These are phyloP conservation scores for Entonaema liquescens DNA, from an alignment of 495 filamentous ascomycete genomes.

Conservation along the genomic window DNA sequence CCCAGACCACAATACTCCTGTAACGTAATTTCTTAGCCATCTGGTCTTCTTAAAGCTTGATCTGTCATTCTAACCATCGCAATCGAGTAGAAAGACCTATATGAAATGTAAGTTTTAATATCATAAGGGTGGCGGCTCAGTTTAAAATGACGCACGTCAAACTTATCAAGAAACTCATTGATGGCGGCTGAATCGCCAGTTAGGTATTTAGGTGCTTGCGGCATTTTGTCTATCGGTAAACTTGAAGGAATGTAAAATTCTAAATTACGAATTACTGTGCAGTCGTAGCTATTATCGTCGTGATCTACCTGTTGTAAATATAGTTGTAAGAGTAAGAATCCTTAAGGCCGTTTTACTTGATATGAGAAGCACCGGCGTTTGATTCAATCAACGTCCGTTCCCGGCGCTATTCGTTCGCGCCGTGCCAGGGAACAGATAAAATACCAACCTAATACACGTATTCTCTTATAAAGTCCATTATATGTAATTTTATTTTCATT, in stretches of 20 bases:
- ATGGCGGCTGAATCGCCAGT: conserved; percentile 80
- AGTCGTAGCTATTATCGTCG: background rate
- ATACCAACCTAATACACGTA: background rate
- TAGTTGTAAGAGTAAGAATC: conserved; percentile 18
- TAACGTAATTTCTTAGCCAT: conserved; percentile 33
- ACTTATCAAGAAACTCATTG: conserved; percentile 82
- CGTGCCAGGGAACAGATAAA: background rate
- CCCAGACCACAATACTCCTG: conserved; percentile 96
- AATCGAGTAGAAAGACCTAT: conserved; percentile 94
- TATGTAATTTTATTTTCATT: background rate
- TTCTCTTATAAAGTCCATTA: background rate
- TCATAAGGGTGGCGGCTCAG: conserved; percentile 1
- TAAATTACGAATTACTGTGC: background rate
- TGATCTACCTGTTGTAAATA: background rate
- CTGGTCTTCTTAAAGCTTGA: background rate
- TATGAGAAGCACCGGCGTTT: conserved; percentile 10
- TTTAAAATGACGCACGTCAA: conserved; percentile 75
- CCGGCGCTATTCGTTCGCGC: conserved; percentile 11
- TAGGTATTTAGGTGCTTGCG: conserved; percentile 70
- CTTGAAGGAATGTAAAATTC: background rate
- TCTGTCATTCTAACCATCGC: conserved; percentile 78
- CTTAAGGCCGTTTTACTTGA: background rate
- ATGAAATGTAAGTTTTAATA: conserved; percentile 9
- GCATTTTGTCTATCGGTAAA: conserved; percentile 9
- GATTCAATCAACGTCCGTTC: conserved; percentile 18